Conservation (phyloP, 306 rosid species). For the Abrus precatorius region DNA sequence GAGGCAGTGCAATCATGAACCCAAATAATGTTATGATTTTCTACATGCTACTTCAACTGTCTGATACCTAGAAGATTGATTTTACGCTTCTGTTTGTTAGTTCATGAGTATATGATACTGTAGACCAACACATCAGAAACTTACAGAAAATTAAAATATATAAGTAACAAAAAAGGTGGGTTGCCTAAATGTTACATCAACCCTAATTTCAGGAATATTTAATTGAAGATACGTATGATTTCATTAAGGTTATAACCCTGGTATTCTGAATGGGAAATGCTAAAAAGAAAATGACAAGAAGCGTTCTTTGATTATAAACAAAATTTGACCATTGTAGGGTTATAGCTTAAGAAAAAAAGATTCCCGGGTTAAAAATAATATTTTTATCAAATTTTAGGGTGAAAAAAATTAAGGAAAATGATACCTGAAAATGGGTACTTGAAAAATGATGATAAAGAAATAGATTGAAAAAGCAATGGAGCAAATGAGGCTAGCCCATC, state of each 20-base stretch:
- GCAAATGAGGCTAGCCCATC: slow-evolving; percentile 67
- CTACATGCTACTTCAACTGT: slow-evolving; percentile 1
- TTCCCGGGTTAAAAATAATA: not conserved
- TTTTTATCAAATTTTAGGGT: not conserved
- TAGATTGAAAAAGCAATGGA: slow-evolving; percentile 62
- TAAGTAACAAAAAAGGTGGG: not conserved
- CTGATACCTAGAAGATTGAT: not conserved
- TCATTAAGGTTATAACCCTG: not conserved
- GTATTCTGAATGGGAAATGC: not conserved
- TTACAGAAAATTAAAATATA: not conserved
- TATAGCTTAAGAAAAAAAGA: not conserved
- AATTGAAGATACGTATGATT: slow-evolving; percentile 28
- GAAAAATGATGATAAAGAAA: slow-evolving; percentile 77
- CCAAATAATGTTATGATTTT: not conserved
- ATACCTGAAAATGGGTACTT: slow-evolving; percentile 93
- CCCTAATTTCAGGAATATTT: slow-evolving; percentile 28
- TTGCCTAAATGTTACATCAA: slow-evolving; percentile 25
- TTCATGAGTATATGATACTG: not conserved
- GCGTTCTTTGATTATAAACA: slow-evolving; percentile 3
- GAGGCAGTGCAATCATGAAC: slow-evolving; percentile 22
- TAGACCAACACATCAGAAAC: slow-evolving; percentile 19
- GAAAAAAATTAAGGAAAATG: not conserved
- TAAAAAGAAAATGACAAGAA: slow-evolving; percentile 32
- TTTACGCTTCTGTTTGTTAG: not conserved
- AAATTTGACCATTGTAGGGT: not conserved